Percentiles rank a stretch among this genome's conserved stretches.
Conservation (phyloP, 495 filamentous ascomycete species). For the Annulohypoxylon nitens region DNA sequence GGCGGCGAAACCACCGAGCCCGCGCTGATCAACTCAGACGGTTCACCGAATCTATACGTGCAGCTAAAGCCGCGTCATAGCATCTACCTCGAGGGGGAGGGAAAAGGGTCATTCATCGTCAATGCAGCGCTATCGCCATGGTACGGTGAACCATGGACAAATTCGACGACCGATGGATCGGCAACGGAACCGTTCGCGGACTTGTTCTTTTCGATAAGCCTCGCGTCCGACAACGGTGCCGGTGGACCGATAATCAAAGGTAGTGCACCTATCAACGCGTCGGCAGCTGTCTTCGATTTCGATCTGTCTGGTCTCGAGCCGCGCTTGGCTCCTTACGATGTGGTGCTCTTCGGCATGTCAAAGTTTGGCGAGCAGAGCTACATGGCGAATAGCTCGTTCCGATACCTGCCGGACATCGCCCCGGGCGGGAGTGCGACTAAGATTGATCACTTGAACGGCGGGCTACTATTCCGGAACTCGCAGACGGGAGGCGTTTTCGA, state of each 20-base stretch:
- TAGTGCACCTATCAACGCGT: constrained; percentile 61
- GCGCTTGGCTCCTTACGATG: constrained; percentile 60
- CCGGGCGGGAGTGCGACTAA: constrained; percentile 69
- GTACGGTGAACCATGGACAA: constrained; percentile 59
- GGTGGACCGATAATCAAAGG: constrained; percentile 51
- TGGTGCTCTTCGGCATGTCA: constrained; percentile 58
- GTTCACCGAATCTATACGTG: constrained; percentile 66
- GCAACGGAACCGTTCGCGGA: constrained; percentile 40
- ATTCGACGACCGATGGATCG: constrained; percentile 42
- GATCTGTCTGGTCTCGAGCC: constrained; percentile 61
- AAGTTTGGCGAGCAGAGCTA: constrained; percentile 50
- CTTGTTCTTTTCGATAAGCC: constrained; percentile 56
- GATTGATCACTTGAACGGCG: constrained; percentile 72
- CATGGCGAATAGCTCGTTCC: constrained; percentile 61
- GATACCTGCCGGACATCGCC: constrained; percentile 69
- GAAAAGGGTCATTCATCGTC: constrained; percentile 68
- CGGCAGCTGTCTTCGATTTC: constrained; percentile 62
- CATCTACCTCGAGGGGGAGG: constrained; percentile 70
- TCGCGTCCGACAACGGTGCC: constrained; percentile 40
- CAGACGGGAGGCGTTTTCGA: constrained; percentile 54
- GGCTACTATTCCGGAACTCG: constrained; percentile 59
- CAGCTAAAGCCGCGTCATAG: constrained; percentile 70
- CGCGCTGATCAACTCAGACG: constrained; percentile 49
- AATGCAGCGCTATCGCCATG: constrained; percentile 68
- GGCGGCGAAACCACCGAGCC: constrained; percentile 70